Evolutionary conservation across 2,329 filamentous ascomycete species (phyloP).

Genomic region (Alternaria atra): DNA sequence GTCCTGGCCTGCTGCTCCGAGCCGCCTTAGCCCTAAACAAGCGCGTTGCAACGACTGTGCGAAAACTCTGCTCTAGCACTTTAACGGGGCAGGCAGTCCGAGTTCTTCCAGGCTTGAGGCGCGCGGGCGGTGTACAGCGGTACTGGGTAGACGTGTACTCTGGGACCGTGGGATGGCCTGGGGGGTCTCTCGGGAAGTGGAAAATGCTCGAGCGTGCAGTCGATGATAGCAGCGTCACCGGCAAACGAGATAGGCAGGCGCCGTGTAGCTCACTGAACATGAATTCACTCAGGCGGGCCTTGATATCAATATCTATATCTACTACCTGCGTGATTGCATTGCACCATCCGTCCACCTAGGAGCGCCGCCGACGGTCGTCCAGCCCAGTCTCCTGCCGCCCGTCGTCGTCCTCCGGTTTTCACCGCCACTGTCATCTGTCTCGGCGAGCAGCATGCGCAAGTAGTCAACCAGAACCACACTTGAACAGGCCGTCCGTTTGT

Average conservation of each 20-base stretch:
- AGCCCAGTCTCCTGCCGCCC: background rate
- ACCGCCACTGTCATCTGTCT: slow-evolving; percentile 20
- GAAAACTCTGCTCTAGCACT: slow-evolving; percentile 47
- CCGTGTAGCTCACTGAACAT: slow-evolving; percentile 24
- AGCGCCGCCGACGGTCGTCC: background rate
- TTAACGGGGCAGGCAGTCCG: slow-evolving; percentile 46
- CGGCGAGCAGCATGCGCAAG: slow-evolving; percentile 21
- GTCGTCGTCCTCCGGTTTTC: slow-evolving; percentile 15
- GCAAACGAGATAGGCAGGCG: slow-evolving; percentile 30
- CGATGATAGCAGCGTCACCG: slow-evolving; percentile 7
- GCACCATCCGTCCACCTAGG: slow-evolving; percentile 1
- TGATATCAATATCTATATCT: background rate
- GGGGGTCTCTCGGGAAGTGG: slow-evolving; percentile 20
- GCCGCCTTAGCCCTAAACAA: slow-evolving; percentile 46
- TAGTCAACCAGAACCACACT: slow-evolving; percentile 12
- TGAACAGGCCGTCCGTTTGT: background rate
- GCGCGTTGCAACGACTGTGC: slow-evolving; percentile 37
- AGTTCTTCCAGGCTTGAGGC: slow-evolving; percentile 32
- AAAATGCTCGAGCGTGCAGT: background rate
- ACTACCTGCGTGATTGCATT: slow-evolving; percentile 7
- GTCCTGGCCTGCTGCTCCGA: slow-evolving; percentile 39
- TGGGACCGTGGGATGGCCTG: slow-evolving; percentile 24
- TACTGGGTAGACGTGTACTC: slow-evolving; percentile 27
- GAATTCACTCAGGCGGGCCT: slow-evolving; percentile 4
- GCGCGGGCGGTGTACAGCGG: slow-evolving; percentile 39